phyloP scores from a whole-genome alignment of 495 filamentous ascomycete species.

The Neurospora sp. region DNA sequence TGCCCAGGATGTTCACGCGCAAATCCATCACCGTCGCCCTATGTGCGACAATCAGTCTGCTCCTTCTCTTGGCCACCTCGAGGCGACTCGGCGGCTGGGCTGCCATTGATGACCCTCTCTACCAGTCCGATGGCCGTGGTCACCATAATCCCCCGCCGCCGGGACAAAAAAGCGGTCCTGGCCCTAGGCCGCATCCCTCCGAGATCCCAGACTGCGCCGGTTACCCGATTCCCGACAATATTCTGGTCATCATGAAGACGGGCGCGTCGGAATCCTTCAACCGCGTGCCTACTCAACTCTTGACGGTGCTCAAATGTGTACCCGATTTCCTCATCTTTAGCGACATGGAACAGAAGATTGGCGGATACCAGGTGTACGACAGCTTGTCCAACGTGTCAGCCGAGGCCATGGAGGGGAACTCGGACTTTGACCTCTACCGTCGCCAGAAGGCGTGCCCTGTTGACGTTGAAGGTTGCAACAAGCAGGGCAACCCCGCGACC shows the following conservation, averaged over 20 bases:
- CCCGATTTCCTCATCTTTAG: constrained; percentile 49
- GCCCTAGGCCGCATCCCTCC: neutral
- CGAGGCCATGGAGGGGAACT: constrained; percentile 22
- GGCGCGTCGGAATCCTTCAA: constrained; percentile 44
- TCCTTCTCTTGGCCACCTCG: constrained; percentile 19
- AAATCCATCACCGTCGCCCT: constrained; percentile 9
- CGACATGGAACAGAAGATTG: constrained; percentile 43
- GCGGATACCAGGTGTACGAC: constrained; percentile 39
- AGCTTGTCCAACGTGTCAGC: constrained; percentile 37
- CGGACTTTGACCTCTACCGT: constrained; percentile 47
- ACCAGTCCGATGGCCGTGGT: neutral
- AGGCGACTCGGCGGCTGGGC: constrained; percentile 19
- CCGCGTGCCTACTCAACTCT: constrained; percentile 44
- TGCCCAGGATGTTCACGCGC: constrained; percentile 14
- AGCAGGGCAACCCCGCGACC: constrained; percentile 15
- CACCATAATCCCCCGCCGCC: neutral
- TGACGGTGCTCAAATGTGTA: constrained; percentile 41
- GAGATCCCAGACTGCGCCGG: constrained; percentile 18
- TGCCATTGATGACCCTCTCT: constrained; percentile 10
- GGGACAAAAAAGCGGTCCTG: neutral
- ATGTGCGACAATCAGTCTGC: constrained; percentile 11
- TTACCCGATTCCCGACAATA: constrained; percentile 28
- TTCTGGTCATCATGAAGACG: constrained; percentile 46
- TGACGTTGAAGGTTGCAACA: constrained; percentile 32
- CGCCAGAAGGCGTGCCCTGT: constrained; percentile 33